phyloP scores from a whole-genome alignment of 148 eudicot species.

The Fallopia convolvulus region DNA sequence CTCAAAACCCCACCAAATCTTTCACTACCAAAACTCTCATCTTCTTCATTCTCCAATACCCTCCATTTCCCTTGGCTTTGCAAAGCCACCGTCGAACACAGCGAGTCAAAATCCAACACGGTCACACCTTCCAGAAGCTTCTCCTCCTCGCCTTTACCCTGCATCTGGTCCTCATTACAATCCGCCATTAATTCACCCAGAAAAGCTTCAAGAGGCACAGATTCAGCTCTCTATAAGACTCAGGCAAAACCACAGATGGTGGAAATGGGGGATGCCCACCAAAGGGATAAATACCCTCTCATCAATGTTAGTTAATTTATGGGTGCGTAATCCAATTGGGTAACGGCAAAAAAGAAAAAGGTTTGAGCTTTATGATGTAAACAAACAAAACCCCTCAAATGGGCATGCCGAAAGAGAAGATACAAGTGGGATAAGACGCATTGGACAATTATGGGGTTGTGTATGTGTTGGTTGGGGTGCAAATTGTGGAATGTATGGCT shows the following conservation, averaged over 20 bases:
- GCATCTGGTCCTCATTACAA: slow-evolving; percentile 19
- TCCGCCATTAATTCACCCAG: slow-evolving; percentile 23
- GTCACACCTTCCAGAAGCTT: slow-evolving; percentile 40
- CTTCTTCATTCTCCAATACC: slow-evolving; percentile 29
- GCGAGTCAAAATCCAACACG: slow-evolving; percentile 70
- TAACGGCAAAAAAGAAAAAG: background rate
- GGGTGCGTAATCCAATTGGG: background rate
- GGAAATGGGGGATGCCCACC: background rate
- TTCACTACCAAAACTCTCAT: slow-evolving; percentile 23
- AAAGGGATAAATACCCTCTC: background rate
- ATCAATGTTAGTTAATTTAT: background rate
- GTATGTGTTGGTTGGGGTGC: slow-evolving; percentile 7
- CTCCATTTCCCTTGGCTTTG: slow-evolving; percentile 80
- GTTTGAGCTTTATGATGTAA: background rate
- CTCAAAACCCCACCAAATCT: slow-evolving; percentile 51
- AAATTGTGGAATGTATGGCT: slow-evolving; percentile 4
- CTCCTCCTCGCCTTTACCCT: slow-evolving; percentile 42
- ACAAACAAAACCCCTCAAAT: background rate
- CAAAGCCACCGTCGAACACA: slow-evolving; percentile 81
- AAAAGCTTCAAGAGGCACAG: background rate
- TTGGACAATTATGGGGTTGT: background rate
- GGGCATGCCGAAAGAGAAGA: background rate
- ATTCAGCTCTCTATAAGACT: background rate
- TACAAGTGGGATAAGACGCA: slow-evolving; percentile 3
- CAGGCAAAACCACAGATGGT: background rate